A percentile compares a stretch with the other conserved stretches of the same genome.
Evolutionary conservation across 352 stramenopile species (phyloP).

Genomic region (Phytophthora palmivora): DNA sequence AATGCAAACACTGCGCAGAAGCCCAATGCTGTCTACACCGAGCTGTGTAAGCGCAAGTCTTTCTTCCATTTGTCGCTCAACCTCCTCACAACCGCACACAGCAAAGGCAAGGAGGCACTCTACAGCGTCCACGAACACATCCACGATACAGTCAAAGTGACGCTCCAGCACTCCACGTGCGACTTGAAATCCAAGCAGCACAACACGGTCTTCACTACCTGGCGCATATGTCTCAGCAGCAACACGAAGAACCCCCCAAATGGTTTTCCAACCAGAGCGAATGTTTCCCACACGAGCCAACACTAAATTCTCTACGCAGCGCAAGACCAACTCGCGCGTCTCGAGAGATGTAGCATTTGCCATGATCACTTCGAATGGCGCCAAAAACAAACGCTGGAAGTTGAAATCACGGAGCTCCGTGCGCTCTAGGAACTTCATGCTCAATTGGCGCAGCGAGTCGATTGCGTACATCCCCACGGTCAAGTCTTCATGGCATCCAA

Average conservation of each 20-base stretch:
- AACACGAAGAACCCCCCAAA: slow-evolving; percentile 93
- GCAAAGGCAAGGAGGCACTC: slow-evolving; percentile 85
- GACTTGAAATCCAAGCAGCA: slow-evolving; percentile 87
- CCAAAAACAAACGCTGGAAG: slow-evolving; percentile 99
- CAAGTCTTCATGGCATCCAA: slow-evolving; percentile 96
- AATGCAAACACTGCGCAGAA: slow-evolving; percentile 74
- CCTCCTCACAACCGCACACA: slow-evolving; percentile 74
- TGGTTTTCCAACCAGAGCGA: slow-evolving; percentile 94
- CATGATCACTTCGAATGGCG: slow-evolving; percentile 97
- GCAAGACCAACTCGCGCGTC: slow-evolving; percentile 92
- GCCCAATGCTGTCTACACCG: slow-evolving; percentile 70
- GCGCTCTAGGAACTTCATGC: slow-evolving; percentile 99
- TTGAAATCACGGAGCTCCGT: slow-evolving; percentile 98
- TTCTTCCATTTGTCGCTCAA: slow-evolving; percentile 58
- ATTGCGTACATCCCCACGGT: slow-evolving; percentile 99
- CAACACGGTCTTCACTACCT: slow-evolving; percentile 79
- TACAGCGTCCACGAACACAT: slow-evolving; percentile 84
- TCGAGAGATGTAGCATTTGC: slow-evolving; percentile 80
- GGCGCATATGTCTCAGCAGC: slow-evolving; percentile 87
- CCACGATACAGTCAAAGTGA: slow-evolving; percentile 76
- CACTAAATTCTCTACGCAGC: slow-evolving; percentile 94
- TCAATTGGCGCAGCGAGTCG: slow-evolving; percentile 99
- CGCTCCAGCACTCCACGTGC: slow-evolving; percentile 85
- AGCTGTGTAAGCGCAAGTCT: slow-evolving; percentile 69
- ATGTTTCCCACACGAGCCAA: slow-evolving; percentile 89